A percentile compares a stretch with the other conserved stretches of the same genome.
These are phyloP conservation scores for Populus simonii DNA, from an alignment of 345 rosid species.

Conservation along the genomic window DNA sequence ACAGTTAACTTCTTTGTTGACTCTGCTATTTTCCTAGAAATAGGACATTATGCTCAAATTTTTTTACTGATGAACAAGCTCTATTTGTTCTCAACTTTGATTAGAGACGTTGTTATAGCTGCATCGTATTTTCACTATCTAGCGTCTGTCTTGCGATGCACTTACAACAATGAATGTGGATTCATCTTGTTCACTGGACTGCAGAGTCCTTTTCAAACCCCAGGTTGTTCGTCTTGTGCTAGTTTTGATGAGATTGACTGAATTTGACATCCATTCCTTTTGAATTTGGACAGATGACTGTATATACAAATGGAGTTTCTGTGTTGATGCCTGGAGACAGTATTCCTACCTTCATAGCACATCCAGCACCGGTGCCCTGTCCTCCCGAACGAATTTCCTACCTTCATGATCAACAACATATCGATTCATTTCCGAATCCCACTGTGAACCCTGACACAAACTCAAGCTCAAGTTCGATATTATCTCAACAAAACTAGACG, in stretches of 20 bases:
- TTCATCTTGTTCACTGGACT: neutral
- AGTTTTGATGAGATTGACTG: neutral
- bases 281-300: constrained; percentile 58
- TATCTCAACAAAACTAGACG: constrained; percentile 20
- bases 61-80: neutral
- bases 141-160: neutral
- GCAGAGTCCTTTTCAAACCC: neutral
- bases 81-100: neutral
- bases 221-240: neutral
- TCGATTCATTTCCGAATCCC: constrained; percentile 1
- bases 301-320: constrained; percentile 74
- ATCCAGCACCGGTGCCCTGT: constrained; percentile 64
- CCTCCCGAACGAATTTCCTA: constrained; percentile 26
- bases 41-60: neutral
- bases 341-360: constrained; percentile 78
- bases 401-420: constrained; percentile 23
- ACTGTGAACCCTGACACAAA: neutral
- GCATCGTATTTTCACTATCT: neutral
- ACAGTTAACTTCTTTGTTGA: neutral
- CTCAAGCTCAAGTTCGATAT: constrained; percentile 19
- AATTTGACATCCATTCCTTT: neutral
- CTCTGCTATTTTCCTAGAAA: neutral
- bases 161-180: neutral
- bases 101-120: neutral
- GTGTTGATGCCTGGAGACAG: constrained; percentile 95